Percentiles rank a stretch among this genome's conserved stretches.
Evolutionary conservation across 176 grass and related monocot genomes (phyloP).

Genomic region (Luzula sylvatica): DNA sequence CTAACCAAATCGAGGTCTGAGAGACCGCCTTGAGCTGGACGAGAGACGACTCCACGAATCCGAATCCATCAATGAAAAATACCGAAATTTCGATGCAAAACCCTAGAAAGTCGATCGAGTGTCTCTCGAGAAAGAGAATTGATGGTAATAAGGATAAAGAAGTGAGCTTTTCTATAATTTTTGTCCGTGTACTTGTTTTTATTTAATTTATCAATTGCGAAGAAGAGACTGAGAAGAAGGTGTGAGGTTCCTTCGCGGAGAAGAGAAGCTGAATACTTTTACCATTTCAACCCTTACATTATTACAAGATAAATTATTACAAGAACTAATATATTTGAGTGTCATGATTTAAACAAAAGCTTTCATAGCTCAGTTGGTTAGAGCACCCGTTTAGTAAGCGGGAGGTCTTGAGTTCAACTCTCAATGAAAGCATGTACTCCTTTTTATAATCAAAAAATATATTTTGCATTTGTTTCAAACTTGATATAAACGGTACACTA

Average conservation of each 20-base stretch:
- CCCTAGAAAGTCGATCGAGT: not conserved
- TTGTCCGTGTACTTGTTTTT: not conserved
- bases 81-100: not conserved
- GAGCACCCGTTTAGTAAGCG: constrained; percentile 90
- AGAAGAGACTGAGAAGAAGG: constrained; percentile 5
- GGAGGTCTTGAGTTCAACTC: constrained; percentile 92
- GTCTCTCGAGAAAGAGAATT: not conserved
- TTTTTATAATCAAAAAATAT: too few relatives aligned
- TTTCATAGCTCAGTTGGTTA: constrained; percentile 94
- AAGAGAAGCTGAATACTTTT: too few relatives aligned
- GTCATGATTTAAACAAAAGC: not conserved
- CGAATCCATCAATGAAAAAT: constrained; percentile 13
- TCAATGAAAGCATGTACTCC: constrained; percentile 76
- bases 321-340: too few relatives aligned
- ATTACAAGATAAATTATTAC: too few relatives aligned
- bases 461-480: too few relatives aligned
- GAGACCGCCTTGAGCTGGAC: constrained; percentile 19
- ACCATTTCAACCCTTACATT: too few relatives aligned
- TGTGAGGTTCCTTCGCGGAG: not conserved
- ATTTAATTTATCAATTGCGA: not conserved
- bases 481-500: too few relatives aligned
- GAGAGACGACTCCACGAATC: constrained; percentile 28
- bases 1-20: constrained; percentile 15
- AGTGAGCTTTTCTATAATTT: not conserved
- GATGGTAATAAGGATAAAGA: not conserved